Percentiles rank a stretch among this genome's conserved stretches.
phyloP scores from a whole-genome alignment of 441 rosid species.

The Macaranga tanarius region DNA sequence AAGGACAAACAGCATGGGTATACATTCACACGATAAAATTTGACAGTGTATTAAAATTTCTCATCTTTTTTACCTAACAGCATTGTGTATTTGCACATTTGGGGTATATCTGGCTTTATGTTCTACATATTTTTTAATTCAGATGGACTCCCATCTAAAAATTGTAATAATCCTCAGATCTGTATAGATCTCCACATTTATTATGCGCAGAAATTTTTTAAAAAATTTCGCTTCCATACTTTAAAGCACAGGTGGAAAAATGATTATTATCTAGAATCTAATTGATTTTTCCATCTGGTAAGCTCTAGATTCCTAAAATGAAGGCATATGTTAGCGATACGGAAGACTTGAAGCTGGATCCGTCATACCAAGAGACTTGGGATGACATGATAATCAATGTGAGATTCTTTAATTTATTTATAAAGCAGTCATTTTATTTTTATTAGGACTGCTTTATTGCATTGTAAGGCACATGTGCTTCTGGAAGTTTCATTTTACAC shows the following conservation, averaged over 20 bases:
- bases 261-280: constrained; percentile 36
- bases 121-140: not conserved
- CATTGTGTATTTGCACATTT: not conserved
- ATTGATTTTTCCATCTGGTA: constrained; percentile 63
- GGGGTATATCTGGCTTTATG: not conserved
- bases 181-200: not conserved
- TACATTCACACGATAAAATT: not conserved
- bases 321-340: constrained; percentile 98
- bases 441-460: constrained; percentile 11
- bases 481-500: not conserved
- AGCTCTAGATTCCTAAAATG: constrained; percentile 99
- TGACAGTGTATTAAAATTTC: not conserved
- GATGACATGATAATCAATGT: constrained; percentile 98
- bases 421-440: constrained; percentile 5
- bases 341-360: constrained; percentile 95
- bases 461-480: not conserved
- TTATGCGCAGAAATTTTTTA: not conserved
- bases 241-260: constrained; percentile 1
- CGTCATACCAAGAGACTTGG: constrained; percentile 94
- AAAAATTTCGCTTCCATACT: not conserved
- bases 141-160: not conserved
- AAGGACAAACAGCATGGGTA: too few relatives aligned
- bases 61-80: not conserved
- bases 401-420: constrained; percentile 32
- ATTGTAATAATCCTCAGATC: not conserved